phyloP scores from a whole-genome alignment of 164 flowering plant genomes.

The Vitis rupestris region DNA sequence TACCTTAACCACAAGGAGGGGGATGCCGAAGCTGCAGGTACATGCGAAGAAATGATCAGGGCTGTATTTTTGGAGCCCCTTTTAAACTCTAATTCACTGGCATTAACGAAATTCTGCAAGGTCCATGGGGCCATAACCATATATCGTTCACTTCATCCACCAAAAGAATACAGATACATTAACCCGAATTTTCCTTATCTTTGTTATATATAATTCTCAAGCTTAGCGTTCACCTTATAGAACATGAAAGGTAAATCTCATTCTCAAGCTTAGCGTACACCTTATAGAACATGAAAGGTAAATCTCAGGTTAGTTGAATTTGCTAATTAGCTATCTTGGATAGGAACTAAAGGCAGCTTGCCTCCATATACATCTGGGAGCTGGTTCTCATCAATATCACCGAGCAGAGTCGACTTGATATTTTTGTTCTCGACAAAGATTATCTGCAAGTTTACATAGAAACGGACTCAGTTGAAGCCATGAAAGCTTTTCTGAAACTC shows the following conservation, averaged over 20 bases:
- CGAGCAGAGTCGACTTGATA: slow-evolving; percentile 46
- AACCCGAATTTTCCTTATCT: no score
- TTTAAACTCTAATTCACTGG: no score
- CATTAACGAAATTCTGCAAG: no score
- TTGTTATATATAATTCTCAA: no score
- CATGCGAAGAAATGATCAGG: no score
- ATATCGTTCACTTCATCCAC: no score
- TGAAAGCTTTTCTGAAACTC: no score
- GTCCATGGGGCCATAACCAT: no score
- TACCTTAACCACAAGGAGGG: no score
- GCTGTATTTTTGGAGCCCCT: no score
- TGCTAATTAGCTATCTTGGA: slow-evolving; percentile 29
- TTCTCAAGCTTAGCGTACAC: neutral
- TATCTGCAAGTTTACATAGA: slow-evolving; percentile 40
- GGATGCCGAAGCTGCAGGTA: no score
- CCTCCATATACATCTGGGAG: slow-evolving; percentile 76
- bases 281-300: neutral
- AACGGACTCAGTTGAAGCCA: neutral
- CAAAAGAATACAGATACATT: no score
- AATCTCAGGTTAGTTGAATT: neutral
- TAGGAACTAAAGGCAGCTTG: slow-evolving; percentile 59
- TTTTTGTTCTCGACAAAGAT: slow-evolving; percentile 67
- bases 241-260: neutral
- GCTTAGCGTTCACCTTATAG: neutral
- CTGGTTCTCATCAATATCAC: slow-evolving; percentile 71